Conservation (phyloP, 2,329 filamentous ascomycete genomes). For the Pseudogymnoascus sp. region DNA sequence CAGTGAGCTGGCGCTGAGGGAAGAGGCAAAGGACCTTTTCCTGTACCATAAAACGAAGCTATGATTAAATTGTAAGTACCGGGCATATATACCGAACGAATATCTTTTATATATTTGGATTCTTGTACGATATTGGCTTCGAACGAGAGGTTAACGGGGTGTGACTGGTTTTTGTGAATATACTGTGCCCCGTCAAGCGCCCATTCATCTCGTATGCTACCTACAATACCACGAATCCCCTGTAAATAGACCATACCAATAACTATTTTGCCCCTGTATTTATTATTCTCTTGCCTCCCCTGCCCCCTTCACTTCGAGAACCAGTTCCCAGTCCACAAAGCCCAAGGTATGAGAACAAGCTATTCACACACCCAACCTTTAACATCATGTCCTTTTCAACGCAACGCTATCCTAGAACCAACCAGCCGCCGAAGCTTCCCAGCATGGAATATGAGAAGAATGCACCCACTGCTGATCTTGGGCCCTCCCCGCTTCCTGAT, state of each 20-base stretch:
- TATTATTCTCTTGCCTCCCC: background rate
- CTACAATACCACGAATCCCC: background rate
- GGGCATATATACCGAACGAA: background rate
- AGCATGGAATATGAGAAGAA: background rate
- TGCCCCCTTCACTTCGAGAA: background rate
- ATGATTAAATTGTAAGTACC: background rate
- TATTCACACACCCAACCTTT: background rate
- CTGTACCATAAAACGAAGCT: conserved; percentile 7
- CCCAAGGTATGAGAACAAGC: background rate
- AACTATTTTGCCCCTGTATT: background rate
- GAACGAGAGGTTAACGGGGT: background rate
- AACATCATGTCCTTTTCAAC: background rate
- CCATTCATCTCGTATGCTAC: background rate
- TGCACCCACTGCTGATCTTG: background rate
- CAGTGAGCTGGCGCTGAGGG: conserved; percentile 25
- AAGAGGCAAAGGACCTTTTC: conserved; percentile 25
- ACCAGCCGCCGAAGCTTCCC: background rate
- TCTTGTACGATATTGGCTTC: background rate
- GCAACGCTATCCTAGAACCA: background rate
- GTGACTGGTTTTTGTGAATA: background rate
- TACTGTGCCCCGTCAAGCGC: background rate
- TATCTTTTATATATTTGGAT: background rate
- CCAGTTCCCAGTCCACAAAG: background rate
- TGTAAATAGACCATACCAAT: background rate
- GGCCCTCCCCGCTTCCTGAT: background rate